Evolutionary conservation across 768 basidiomycete genomes (phyloP).

Genomic region (Kwoniella newhampshirensis): DNA sequence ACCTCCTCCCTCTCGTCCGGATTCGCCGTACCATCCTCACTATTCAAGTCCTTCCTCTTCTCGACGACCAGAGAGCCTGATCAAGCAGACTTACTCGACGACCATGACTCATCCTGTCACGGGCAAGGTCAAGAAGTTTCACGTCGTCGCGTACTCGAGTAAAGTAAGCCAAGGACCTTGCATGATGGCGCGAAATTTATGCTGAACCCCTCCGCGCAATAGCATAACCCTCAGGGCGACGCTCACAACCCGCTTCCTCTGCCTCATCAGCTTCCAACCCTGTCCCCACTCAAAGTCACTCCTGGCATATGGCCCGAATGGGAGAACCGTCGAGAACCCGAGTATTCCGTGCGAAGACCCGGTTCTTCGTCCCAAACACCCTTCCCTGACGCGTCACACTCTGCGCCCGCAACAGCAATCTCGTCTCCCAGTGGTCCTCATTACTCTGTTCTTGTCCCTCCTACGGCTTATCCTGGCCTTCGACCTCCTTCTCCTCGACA

Average conservation of each 20-base stretch:
- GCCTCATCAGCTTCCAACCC: slow-evolving; percentile 41
- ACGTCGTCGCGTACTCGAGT: slow-evolving; percentile 47
- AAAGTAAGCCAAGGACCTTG: slow-evolving; percentile 18
- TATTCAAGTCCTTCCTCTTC: slow-evolving; percentile 13
- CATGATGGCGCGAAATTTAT: background rate
- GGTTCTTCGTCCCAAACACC: slow-evolving; percentile 6
- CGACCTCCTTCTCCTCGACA: slow-evolving; percentile 18
- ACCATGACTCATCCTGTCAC: slow-evolving; percentile 41
- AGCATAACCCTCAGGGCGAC: slow-evolving; percentile 45
- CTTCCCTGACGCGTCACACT: slow-evolving; percentile 16
- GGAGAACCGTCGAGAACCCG: slow-evolving; percentile 36
- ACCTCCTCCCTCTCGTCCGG: slow-evolving; percentile 21
- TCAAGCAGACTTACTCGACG: slow-evolving; percentile 52
- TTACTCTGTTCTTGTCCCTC: slow-evolving; percentile 18
- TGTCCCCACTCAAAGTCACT: slow-evolving; percentile 32
- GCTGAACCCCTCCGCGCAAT: too few species aligned
- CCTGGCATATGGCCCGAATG: slow-evolving; percentile 49
- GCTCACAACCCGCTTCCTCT: slow-evolving; percentile 34
- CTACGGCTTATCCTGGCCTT: slow-evolving; percentile 13
- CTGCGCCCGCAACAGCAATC: slow-evolving; percentile 18
- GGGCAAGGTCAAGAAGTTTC: slow-evolving; percentile 43
- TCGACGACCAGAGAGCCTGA: slow-evolving; percentile 31
- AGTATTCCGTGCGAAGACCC: slow-evolving; percentile 13
- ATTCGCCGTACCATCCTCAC: slow-evolving; percentile 18
- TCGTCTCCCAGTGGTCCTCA: slow-evolving; percentile 20